A percentile compares a stretch with the other conserved stretches of the same genome.
These are phyloP conservation scores for Nicotiana attenuata DNA, from an alignment of 257 asterid genomes.

Conservation along the genomic window DNA sequence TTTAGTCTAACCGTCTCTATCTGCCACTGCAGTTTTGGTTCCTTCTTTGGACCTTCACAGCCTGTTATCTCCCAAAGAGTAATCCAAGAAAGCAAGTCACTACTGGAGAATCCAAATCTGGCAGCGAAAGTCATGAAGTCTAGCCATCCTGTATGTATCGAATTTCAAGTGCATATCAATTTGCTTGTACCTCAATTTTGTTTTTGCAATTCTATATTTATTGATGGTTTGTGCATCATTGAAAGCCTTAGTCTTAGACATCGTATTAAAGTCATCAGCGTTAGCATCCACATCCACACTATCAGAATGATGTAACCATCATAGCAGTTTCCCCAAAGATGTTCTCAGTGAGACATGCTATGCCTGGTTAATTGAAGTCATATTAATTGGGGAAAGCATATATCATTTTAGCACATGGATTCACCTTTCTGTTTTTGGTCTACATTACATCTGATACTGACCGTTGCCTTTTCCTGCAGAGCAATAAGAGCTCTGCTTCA, in stretches of 20 bases:
- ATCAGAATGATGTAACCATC: not conserved
- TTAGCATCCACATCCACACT: not conserved
- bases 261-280: not conserved
- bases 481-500: constrained; percentile 40
- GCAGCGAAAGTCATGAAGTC: constrained; percentile 51
- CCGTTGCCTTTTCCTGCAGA: constrained; percentile 33
- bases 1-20: constrained; percentile 2
- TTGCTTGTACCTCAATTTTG: not conserved
- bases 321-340: not conserved
- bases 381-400: not conserved
- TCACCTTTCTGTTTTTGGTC: not conserved
- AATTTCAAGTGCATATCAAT: not conserved
- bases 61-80: constrained; percentile 93
- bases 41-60: constrained; percentile 95
- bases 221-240: not conserved
- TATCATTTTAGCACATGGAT: not conserved
- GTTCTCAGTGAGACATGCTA: not conserved
- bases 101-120: constrained; percentile 76
- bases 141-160: constrained; percentile 36
- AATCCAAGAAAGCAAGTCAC: constrained; percentile 90
- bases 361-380: not conserved
- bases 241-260: not conserved
- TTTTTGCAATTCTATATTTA: not conserved
- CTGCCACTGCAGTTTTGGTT: constrained; percentile 62
- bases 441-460: not conserved